A percentile compares a stretch with the other conserved stretches of the same genome.
Evolutionary conservation across 2,329 filamentous ascomycete species (phyloP).

Genomic region (Pochonia chlamydosporia): DNA sequence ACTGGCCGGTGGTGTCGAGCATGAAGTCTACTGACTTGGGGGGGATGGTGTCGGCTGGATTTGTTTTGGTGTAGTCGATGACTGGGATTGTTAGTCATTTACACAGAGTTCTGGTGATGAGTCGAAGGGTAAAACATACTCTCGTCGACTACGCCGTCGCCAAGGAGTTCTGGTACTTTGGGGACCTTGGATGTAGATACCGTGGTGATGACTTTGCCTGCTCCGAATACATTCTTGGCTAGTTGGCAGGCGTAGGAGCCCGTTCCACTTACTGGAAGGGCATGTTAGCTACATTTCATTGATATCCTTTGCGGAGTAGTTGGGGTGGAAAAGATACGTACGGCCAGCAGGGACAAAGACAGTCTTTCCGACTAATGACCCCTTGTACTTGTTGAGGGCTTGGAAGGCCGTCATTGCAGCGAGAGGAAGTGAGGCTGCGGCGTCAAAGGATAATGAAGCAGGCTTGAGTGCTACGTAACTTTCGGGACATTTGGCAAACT

Average conservation of each 20-base stretch:
- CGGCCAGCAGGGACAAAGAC: slow-evolving; percentile 19
- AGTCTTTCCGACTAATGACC: slow-evolving; percentile 30
- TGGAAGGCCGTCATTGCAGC: slow-evolving; percentile 35
- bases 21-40: slow-evolving; percentile 34
- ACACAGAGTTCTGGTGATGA: neutral
- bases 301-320: neutral
- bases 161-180: slow-evolving; percentile 29
- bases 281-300: neutral
- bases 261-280: slow-evolving; percentile 15
- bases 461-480: slow-evolving; percentile 32
- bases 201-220: slow-evolving; percentile 38
- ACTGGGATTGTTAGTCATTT: slow-evolving; percentile 10
- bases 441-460: slow-evolving; percentile 30
- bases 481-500: slow-evolving; percentile 28
- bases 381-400: slow-evolving; percentile 27
- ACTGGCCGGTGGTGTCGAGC: slow-evolving; percentile 32
- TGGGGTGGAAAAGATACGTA: slow-evolving; percentile 8
- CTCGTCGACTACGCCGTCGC: slow-evolving; percentile 31
- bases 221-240: slow-evolving; percentile 37
- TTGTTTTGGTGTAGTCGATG: slow-evolving; percentile 18
- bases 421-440: slow-evolving; percentile 38
- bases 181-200: slow-evolving; percentile 36
- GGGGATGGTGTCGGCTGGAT: slow-evolving; percentile 19
- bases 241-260: slow-evolving; percentile 29
- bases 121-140: slow-evolving; percentile 10